These are phyloP conservation scores for Acanthamoeba sp. DNA, from an alignment of 208 protist genomes.

Conservation along the genomic window DNA sequence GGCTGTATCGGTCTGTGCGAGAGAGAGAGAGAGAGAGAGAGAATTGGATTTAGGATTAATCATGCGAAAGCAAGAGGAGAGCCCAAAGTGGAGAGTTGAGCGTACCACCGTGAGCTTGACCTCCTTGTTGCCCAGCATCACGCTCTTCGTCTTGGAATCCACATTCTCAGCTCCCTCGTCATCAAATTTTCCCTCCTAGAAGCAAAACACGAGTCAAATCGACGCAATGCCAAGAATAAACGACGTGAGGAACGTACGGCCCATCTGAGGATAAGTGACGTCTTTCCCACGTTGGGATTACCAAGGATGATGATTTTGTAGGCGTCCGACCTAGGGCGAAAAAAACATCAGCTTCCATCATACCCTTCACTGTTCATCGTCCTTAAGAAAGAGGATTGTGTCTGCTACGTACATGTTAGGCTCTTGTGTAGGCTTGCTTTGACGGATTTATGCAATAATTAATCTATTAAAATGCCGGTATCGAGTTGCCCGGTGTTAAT, in stretches of 20 bases:
- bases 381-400: background rate
- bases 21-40: background rate
- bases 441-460: no score
- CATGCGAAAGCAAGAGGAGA: background rate
- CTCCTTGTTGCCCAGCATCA: constrained; percentile 69
- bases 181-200: constrained; percentile 74
- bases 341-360: background rate
- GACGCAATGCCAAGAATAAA: background rate
- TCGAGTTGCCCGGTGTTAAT: no score
- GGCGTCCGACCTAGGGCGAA: constrained; percentile 49
- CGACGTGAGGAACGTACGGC: constrained; percentile 3
- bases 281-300: constrained; percentile 76
- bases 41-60: background rate
- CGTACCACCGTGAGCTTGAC: constrained; percentile 74
- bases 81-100: background rate
- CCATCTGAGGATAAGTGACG: constrained; percentile 74
- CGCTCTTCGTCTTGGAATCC: constrained; percentile 73
- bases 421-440: background rate
- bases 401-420: background rate
- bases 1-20: constrained; percentile 57
- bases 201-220: background rate
- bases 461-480: no score
- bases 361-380: no score
- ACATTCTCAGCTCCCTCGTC: constrained; percentile 72
- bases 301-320: constrained; percentile 77